Evolutionary conservation across 352 stramenopile genomes (phyloP), one percentile per base, ranked within the genome.

Genomic region (Phytophthora pinifolia): DNA sequence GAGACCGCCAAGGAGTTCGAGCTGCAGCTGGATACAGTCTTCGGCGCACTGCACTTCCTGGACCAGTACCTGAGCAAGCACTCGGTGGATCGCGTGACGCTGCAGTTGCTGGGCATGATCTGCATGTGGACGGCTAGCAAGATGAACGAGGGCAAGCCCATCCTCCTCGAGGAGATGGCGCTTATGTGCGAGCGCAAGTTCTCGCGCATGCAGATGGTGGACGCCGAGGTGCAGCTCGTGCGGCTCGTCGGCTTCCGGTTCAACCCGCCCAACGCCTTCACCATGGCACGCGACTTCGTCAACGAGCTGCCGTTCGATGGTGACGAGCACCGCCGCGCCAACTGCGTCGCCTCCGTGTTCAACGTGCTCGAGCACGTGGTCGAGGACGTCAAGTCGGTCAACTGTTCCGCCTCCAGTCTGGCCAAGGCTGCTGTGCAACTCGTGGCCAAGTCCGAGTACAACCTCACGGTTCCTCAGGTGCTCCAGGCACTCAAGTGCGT

Each of bases 161-260:
- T 90, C 39, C 64, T 83, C 6, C 66, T 90, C 29, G 79, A 88
- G 46, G 79, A 92, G 51, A 87, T 90, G 64, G 66, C 74, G 14
- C 64, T 89, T 43, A 78, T 92, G 42, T 92, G 77, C 43, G 77
- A 89, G 38, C 64, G 72, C 64, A 88, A 87, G 59, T 92, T 90
- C 54, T 75, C 77, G 9, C 68, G 69, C 5, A 49, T 64, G 1
- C 70, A 92, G 47, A 89, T 92, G 54, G 45, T 77, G 6, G 61
- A 71, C 14, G 63, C 83, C 30, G 82, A 92, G 49, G 59, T 56
- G 49, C 67, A 84, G 34, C 57, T 92, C 34, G 65, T 88, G 9
- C 59, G 72, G 9, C 63, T 84, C 25, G 43, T 89, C 7, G 33
- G 68, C 44, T 92, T 83, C 68, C 78, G 79, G 9, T 79, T 92